Evolutionary conservation across 306 rosid genomes (phyloP).

Genomic region (Quillaja saponaria): DNA sequence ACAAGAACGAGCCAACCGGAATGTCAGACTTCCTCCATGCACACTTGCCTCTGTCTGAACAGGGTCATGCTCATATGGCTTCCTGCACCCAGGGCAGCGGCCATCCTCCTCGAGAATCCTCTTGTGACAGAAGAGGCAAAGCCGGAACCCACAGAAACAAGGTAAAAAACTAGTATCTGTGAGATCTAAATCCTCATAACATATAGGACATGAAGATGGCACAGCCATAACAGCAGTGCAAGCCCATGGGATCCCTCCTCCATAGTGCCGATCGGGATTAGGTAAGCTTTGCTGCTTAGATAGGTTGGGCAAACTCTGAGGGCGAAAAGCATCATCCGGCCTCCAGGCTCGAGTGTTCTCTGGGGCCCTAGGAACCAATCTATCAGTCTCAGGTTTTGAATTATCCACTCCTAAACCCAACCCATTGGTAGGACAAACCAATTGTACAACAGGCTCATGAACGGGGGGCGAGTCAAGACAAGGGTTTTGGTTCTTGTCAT

Average conservation of each 20-base stretch:
- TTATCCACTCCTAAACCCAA: constrained; percentile 32
- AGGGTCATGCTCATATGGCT: constrained; percentile 67
- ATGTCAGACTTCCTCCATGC: constrained; percentile 60
- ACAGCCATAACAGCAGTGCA: constrained; percentile 30
- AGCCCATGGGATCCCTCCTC: constrained; percentile 64
- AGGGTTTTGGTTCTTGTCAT: constrained; percentile 54
- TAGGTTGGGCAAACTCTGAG: constrained; percentile 85
- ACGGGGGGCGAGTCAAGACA: constrained; percentile 39
- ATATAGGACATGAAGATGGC: constrained; percentile 83
- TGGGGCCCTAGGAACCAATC: constrained; percentile 44
- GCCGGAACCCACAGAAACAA: constrained; percentile 86
- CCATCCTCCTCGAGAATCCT: constrained; percentile 90
- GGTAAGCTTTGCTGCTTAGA: constrained; percentile 83
- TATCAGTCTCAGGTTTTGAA: constrained; percentile 38
- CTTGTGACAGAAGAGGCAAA: constrained; percentile 97
- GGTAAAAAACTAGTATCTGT: constrained; percentile 89
- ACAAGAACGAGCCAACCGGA: constrained; percentile 72
- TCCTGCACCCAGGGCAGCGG: constrained; percentile 97
- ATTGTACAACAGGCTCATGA: constrained; percentile 35
- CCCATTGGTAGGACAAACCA: constrained; percentile 32
- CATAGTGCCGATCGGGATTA: constrained; percentile 46
- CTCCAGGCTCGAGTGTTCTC: constrained; percentile 74
- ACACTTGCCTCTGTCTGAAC: constrained; percentile 62
- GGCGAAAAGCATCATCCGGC: constrained; percentile 87
- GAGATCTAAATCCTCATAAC: constrained; percentile 87